Conservation (phyloP, 257 asterid species). For the Paulownia fortunei region DNA sequence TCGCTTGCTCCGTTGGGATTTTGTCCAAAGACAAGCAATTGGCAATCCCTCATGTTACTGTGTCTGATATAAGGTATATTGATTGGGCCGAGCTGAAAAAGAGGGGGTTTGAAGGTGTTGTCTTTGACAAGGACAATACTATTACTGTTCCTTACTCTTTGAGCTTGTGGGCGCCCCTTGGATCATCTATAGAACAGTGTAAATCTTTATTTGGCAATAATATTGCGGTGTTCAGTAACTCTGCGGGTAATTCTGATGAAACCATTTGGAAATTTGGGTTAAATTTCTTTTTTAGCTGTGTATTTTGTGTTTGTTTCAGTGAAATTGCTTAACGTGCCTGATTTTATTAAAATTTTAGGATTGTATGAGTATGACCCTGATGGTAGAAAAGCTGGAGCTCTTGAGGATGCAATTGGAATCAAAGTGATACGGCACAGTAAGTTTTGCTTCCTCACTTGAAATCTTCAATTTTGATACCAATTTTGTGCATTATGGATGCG, state of each 20-base stretch:
- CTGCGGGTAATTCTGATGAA: constrained; percentile 67
- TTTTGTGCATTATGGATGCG: neutral
- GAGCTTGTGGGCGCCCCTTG: constrained; percentile 87
- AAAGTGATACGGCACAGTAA: constrained; percentile 83
- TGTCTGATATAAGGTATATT: constrained; percentile 76
- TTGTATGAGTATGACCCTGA: constrained; percentile 85
- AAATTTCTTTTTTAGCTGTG: neutral
- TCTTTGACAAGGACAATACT: constrained; percentile 95
- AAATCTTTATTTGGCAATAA: constrained; percentile 76
- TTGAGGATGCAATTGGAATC: constrained; percentile 84
- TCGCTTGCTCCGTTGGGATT: constrained; percentile 68
- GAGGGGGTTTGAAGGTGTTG: constrained; percentile 89
- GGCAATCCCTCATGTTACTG: constrained; percentile 76
- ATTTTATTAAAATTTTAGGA: constrained; percentile 49
- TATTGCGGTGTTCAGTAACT: constrained; percentile 86
- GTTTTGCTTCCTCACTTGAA: constrained; percentile 31
- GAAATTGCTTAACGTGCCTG: constrained; percentile 19
- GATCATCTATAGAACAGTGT: constrained; percentile 67
- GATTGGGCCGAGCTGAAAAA: constrained; percentile 86
- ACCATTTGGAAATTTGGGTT: neutral
- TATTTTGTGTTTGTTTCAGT: constrained; percentile 5
- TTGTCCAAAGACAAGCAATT: constrained; percentile 66
- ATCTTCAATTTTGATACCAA: neutral
- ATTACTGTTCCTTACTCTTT: constrained; percentile 88
- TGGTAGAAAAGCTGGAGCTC: constrained; percentile 74